These are phyloP conservation scores for Psilocybe azurescens DNA, from an alignment of 768 basidiomycete genomes.

Conservation along the genomic window DNA sequence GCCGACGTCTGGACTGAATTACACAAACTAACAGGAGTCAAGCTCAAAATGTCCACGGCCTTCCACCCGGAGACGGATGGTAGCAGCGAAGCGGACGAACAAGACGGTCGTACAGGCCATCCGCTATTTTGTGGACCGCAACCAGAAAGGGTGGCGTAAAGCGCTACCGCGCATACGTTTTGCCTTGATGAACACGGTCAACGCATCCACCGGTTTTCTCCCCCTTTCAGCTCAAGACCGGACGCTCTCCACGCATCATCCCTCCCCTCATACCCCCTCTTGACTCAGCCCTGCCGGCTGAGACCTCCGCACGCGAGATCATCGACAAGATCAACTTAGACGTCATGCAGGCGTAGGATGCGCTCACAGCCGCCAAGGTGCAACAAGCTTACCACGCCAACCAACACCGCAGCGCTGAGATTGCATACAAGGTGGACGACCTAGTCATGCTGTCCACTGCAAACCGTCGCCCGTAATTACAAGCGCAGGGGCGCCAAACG, in stretches of 20 bases:
- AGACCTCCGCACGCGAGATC: too few species aligned
- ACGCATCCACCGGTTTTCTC: conserved; percentile 37
- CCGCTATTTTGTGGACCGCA: conserved; percentile 29
- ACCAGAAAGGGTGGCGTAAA: conserved; percentile 37
- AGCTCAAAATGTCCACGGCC: conserved; percentile 37
- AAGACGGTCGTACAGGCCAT: conserved; percentile 37
- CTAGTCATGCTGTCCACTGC: too few species aligned
- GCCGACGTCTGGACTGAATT: conserved; percentile 40
- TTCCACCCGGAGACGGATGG: conserved; percentile 48
- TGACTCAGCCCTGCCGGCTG: too few species aligned
- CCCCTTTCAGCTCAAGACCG: conserved; percentile 34
- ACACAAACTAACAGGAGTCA: conserved; percentile 34
- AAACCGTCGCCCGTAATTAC: conserved; percentile 35
- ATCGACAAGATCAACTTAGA: too few species aligned
- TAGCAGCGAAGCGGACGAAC: conserved; percentile 39
- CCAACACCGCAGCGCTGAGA: conserved; percentile 22
- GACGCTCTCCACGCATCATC: too few species aligned
- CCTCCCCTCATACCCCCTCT: conserved; percentile 36
- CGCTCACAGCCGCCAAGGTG: conserved; percentile 11
- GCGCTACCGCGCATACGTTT: conserved; percentile 34
- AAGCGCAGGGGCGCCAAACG: conserved; percentile 29
- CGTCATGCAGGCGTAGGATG: too few species aligned
- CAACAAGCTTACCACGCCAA: conserved; percentile 38
- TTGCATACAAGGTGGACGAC: conserved; percentile 35
- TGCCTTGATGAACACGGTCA: conserved; percentile 38